Percentiles rank a stretch among this genome's conserved stretches.
Conservation (phyloP, 1,284 basidiomycete species). For the Xerocomus cyaneibrunnescens region DNA sequence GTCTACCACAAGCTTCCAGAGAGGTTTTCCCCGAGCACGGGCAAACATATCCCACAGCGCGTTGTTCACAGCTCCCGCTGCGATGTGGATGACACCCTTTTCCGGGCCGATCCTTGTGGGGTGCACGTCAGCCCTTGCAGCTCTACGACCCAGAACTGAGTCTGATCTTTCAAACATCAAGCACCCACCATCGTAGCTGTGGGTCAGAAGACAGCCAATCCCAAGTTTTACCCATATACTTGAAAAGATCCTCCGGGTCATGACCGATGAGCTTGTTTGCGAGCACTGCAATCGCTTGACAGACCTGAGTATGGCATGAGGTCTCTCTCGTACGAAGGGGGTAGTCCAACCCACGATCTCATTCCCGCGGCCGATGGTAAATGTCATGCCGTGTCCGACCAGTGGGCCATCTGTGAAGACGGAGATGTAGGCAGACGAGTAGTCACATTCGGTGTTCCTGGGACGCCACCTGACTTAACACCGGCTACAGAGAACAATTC, state of each 20-base stretch:
- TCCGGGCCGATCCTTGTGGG: constrained; percentile 76
- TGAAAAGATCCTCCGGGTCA: constrained; percentile 79
- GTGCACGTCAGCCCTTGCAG: constrained; percentile 1
- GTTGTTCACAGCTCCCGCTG: constrained; percentile 78
- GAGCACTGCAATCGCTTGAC: constrained; percentile 76
- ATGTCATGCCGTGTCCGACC: constrained; percentile 91
- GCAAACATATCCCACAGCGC: constrained; percentile 86
- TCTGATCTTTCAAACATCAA: background rate
- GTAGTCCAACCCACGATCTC: constrained; percentile 66
- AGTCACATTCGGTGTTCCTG: constrained; percentile 94
- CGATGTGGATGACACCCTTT: constrained; percentile 85
- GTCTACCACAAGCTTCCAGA: constrained; percentile 85
- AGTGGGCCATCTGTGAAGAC: constrained; percentile 71
- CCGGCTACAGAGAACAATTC: background rate
- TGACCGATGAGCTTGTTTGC: constrained; percentile 83
- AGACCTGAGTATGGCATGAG: constrained; percentile 52
- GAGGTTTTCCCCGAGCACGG: constrained; percentile 69
- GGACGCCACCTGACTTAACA: background rate
- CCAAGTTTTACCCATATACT: constrained; percentile 86
- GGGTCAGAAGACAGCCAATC: constrained; percentile 81
- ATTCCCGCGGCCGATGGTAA: constrained; percentile 95
- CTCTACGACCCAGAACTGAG: background rate
- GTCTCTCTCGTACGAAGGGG: background rate
- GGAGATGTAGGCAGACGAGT: constrained; percentile 88
- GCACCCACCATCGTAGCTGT: constrained; percentile 81